These are phyloP conservation scores for Beta macrorhiza DNA, from an alignment of 179 eudicot species.

Conservation along the genomic window DNA sequence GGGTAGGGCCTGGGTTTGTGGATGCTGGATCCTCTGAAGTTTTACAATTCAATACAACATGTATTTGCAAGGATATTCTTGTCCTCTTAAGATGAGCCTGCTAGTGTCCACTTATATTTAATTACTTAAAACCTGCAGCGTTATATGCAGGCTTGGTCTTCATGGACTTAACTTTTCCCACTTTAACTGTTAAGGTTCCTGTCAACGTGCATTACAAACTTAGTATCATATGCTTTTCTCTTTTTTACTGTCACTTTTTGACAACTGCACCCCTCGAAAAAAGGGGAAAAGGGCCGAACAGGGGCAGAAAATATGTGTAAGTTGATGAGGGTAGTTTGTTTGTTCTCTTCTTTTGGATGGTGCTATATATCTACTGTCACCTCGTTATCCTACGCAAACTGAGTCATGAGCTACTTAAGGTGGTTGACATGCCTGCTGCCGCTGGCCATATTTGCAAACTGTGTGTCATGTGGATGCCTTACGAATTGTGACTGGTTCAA, in stretches of 20 bases:
- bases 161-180: not conserved
- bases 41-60: conserved; percentile 1
- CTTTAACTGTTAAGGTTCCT: not conserved
- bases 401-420: not conserved
- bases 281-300: not conserved
- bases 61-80: not conserved
- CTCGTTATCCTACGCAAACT: not conserved
- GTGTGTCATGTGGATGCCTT: not conserved
- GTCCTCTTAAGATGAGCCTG: not conserved
- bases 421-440: conserved; percentile 4
- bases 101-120: not conserved
- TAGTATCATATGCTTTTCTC: not conserved
- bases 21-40: not conserved
- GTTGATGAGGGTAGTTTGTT: not conserved
- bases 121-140: not conserved
- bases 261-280: not conserved
- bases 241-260: not conserved
- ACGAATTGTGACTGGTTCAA: conserved; percentile 7
- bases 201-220: not conserved
- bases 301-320: not conserved
- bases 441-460: conserved; percentile 7
- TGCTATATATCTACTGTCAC: not conserved
- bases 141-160: not conserved
- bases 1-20: not conserved
- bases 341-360: not conserved